A percentile compares a stretch with the other conserved stretches of the same genome.
These are phyloP conservation scores for Sanghuangporus weigelae DNA, from an alignment of 1,284 basidiomycete genomes.

Conservation along the genomic window DNA sequence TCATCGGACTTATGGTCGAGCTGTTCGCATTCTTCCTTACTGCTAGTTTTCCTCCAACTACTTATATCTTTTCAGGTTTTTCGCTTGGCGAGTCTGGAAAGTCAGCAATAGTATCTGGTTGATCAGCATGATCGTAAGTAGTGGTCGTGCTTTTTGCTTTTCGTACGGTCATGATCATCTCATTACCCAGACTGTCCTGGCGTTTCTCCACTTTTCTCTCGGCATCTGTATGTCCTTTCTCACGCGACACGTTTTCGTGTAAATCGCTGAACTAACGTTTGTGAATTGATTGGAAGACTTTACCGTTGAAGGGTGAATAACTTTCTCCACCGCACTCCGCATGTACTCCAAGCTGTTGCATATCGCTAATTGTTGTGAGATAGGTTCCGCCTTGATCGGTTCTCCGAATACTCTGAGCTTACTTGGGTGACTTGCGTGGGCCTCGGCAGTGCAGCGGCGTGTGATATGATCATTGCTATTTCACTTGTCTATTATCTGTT, in stretches of 20 bases:
- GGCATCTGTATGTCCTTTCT: constrained; percentile 20
- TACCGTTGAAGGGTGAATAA: constrained; percentile 26
- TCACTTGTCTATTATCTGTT: constrained; percentile 28
- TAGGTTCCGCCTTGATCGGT: constrained; percentile 25
- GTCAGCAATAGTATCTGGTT: constrained; percentile 26
- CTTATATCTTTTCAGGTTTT: constrained; percentile 23
- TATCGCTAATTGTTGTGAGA: background rate
- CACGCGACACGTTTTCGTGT: background rate
- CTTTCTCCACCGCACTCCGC: background rate
- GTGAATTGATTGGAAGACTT: constrained; percentile 20
- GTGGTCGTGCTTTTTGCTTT: background rate
- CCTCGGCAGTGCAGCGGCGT: constrained; percentile 26
- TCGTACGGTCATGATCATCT: background rate
- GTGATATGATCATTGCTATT: constrained; percentile 27
- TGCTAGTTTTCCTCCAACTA: constrained; percentile 5
- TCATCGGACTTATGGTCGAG: constrained; percentile 28
- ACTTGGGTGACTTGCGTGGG: constrained; percentile 30
- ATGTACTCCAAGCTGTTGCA: background rate
- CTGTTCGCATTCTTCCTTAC: constrained; percentile 17
- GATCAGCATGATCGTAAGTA: constrained; percentile 25
- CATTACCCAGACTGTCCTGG: constrained; percentile 21
- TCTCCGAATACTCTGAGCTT: constrained; percentile 24
- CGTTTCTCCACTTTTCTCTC: constrained; percentile 23
- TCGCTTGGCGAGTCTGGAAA: constrained; percentile 29
- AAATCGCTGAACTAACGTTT: background rate